Conservation (phyloP, 345 rosid species). For the Arabidopsis arenosa region DNA sequence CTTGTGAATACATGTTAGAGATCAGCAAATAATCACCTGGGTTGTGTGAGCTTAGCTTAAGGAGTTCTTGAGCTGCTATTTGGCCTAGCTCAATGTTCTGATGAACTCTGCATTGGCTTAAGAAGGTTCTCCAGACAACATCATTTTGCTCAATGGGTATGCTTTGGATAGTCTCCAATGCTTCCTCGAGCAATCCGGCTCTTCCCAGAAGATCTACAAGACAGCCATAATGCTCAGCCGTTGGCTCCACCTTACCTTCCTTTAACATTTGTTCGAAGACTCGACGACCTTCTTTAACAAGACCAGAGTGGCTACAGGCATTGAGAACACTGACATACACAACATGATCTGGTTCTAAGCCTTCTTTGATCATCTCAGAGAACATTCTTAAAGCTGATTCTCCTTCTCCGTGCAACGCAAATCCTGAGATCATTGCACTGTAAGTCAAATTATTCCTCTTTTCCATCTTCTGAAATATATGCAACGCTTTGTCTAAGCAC, state of each 20-base stretch:
- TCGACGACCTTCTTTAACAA: constrained; percentile 45
- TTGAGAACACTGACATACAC: constrained; percentile 52
- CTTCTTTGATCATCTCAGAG: constrained; percentile 50
- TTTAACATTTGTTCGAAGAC: constrained; percentile 50
- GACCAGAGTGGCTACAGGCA: constrained; percentile 57
- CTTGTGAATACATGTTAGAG: constrained; percentile 62
- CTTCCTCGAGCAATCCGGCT: constrained; percentile 65
- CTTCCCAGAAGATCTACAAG: constrained; percentile 71
- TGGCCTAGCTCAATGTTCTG: constrained; percentile 58
- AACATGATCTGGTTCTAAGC: constrained; percentile 46
- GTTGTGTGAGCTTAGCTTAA: constrained; percentile 50
- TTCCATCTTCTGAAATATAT: constrained; percentile 46
- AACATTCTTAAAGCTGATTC: constrained; percentile 47
- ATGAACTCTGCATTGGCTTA: constrained; percentile 65
- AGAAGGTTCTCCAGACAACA: constrained; percentile 82
- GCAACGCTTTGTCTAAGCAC: constrained; percentile 48
- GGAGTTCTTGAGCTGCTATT: constrained; percentile 55
- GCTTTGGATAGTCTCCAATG: constrained; percentile 57
- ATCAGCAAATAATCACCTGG: constrained; percentile 63
- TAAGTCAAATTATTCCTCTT: constrained; percentile 46
- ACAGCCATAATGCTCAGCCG: constrained; percentile 72
- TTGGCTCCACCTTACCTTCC: constrained; percentile 57
- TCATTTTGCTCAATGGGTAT: constrained; percentile 66
- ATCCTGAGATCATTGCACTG: constrained; percentile 55
- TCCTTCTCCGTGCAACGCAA: constrained; percentile 54